Conservation (phyloP, 73 alveolate species). For the Stentor roeselii region DNA sequence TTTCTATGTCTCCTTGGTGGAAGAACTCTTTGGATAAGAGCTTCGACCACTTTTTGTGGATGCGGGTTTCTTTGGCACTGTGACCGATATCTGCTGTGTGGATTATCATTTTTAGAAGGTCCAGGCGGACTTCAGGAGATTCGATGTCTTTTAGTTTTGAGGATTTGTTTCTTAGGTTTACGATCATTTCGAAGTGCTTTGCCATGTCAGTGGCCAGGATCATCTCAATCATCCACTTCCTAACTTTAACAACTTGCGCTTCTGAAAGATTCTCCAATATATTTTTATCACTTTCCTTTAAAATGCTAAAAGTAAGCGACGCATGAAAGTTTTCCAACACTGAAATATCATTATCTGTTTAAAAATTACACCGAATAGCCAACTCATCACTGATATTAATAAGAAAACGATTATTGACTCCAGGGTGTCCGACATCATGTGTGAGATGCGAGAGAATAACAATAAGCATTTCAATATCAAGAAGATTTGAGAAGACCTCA, state of each 20-base stretch:
- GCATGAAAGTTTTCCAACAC: constrained; percentile 40
- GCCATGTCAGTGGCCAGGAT: constrained; percentile 41
- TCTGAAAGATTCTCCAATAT: constrained; percentile 20
- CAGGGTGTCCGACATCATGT: constrained; percentile 27
- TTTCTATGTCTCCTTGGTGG: constrained; percentile 28
- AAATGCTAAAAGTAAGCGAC: constrained; percentile 27
- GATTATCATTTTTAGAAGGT: neutral
- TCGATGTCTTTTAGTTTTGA: neutral
- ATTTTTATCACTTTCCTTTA: constrained; percentile 25
- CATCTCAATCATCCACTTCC: constrained; percentile 36
- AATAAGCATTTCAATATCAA: neutral
- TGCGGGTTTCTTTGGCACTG: neutral
- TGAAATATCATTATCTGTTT: constrained; percentile 34
- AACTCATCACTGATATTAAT: neutral
- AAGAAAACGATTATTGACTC: neutral
- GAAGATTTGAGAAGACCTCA: neutral
- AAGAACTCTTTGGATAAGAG: constrained; percentile 18
- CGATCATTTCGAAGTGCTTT: constrained; percentile 34
- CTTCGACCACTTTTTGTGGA: constrained; percentile 18
- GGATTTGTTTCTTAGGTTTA: constrained; percentile 11
- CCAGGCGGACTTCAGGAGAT: neutral
- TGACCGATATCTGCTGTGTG: constrained; percentile 31
- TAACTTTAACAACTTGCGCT: constrained; percentile 10
- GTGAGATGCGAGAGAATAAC: neutral
- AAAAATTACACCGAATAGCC: neutral